phyloP scores from a whole-genome alignment of 352 stramenopile genomes.

The Phytophthora pinifolia region DNA sequence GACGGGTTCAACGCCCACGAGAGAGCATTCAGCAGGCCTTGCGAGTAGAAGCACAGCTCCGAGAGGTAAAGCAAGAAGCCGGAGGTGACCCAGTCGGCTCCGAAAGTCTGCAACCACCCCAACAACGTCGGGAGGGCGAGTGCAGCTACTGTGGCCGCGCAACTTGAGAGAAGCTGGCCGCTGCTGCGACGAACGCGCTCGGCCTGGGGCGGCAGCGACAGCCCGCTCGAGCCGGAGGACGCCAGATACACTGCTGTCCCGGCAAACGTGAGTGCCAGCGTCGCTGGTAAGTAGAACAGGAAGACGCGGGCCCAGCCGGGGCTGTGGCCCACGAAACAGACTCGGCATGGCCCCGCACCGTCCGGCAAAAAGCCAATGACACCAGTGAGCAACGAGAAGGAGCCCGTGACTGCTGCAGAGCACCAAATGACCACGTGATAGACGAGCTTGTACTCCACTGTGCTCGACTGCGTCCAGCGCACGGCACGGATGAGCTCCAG shows the following conservation, averaged over 20 bases:
- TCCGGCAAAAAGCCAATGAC: conserved; percentile 75
- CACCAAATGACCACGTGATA: conserved; percentile 68
- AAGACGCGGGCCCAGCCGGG: conserved; percentile 55
- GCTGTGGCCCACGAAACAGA: conserved; percentile 54
- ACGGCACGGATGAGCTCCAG: conserved; percentile 68
- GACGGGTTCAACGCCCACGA: conserved; percentile 65
- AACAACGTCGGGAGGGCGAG: conserved; percentile 50
- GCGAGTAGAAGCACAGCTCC: conserved; percentile 66
- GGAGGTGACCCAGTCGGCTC: conserved; percentile 32
- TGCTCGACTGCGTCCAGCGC: conserved; percentile 49
- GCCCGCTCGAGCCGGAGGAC: conserved; percentile 9
- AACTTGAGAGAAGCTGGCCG: conserved; percentile 51
- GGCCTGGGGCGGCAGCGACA: conserved; percentile 26
- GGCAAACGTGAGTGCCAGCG: conserved; percentile 38
- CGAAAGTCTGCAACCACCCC: conserved; percentile 42
- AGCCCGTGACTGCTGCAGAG: conserved; percentile 34
- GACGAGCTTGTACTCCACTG: conserved; percentile 51
- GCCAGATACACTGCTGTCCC: conserved; percentile 37
- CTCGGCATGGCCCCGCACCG: conserved; percentile 50
- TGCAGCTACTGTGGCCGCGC: conserved; percentile 39
- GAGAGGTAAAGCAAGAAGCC: conserved; percentile 53
- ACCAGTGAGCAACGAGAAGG: conserved; percentile 54
- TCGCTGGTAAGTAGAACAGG: conserved; percentile 60
- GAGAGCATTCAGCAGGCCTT: conserved; percentile 56
- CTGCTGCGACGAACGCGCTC: conserved; percentile 46